A percentile compares a stretch with the other conserved stretches of the same genome.
phyloP scores from a whole-genome alignment of 2,329 filamentous ascomycete genomes.

The Aureobasidium zeae region DNA sequence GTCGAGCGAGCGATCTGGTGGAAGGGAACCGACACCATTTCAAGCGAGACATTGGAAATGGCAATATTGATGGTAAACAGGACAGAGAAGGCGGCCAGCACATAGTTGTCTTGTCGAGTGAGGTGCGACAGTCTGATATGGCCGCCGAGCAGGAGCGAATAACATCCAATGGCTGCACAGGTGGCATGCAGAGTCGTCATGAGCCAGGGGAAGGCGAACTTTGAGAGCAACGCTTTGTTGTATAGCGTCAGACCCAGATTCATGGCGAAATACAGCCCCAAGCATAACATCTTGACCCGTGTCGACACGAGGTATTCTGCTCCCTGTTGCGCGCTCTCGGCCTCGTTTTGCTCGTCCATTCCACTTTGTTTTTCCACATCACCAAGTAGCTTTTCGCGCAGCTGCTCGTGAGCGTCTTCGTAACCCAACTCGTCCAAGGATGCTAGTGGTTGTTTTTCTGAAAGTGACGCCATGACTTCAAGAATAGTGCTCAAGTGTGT shows the following conservation, averaged over 20 bases:
- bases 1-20: slow-evolving; percentile 56
- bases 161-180: slow-evolving; percentile 50
- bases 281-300: slow-evolving; percentile 13
- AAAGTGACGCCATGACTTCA: slow-evolving; percentile 5
- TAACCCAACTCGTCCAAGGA: slow-evolving; percentile 10
- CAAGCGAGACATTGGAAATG: slow-evolving; percentile 55
- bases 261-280: slow-evolving; percentile 40
- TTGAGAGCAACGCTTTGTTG: slow-evolving; percentile 45
- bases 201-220: slow-evolving; percentile 54
- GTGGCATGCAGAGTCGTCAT: slow-evolving; percentile 50
- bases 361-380: slow-evolving; percentile 11
- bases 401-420: not conserved
- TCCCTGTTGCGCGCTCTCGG: slow-evolving; percentile 11
- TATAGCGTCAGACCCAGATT: slow-evolving; percentile 46
- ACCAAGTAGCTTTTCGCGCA: slow-evolving; percentile 8
- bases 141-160: slow-evolving; percentile 38
- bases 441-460: slow-evolving; percentile 4
- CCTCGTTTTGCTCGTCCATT: not conserved
- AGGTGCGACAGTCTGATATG: slow-evolving; percentile 47
- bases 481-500: not conserved
- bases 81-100: slow-evolving; percentile 50
- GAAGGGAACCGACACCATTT: slow-evolving; percentile 54
- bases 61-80: slow-evolving; percentile 57
- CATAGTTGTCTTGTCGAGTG: slow-evolving; percentile 44
- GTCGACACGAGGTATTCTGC: slow-evolving; percentile 16